Evolutionary conservation across 148 eudicot species (phyloP), one percentile per base, ranked within the genome.

Genomic region (Rhododendron henanense): DNA sequence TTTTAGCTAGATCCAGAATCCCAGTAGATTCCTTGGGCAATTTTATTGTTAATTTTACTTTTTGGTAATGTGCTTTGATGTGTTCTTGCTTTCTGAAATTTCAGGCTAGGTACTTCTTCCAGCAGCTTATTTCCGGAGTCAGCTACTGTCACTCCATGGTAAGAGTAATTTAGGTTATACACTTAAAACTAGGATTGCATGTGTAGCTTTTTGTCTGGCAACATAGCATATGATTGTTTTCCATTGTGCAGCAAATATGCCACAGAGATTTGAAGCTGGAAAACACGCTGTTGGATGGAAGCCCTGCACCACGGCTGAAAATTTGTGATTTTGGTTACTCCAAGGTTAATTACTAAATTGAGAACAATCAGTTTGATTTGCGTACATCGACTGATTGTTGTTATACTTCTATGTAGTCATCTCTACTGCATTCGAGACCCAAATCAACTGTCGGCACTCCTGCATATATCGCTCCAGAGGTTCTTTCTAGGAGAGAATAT

Each of bases 261-360:
- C 98, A 95, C 83, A 89, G 95, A 86, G 97, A 94, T 88, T 83
- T 94, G 90, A 94, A 94, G 89, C 84, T 94, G 87, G 97, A 94
- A 89, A 94, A 94, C 81, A 94, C 98, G 16, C 90, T 94, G 74
- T 83, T 94, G 87, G 96, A 94, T 90, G 98, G 98, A 84, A 94
- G 94, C 87, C 94, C 96, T 79, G 98, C 98, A 21, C 98, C 98
- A 5, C 92, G 94, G 44, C 88, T 94, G 85, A 94, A 94, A 88
- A 94, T 94, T 77, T 94, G 98, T 88, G 98, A 94, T 84, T 94
- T 94, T 88, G 98, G 98, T 31, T 94, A 94, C 90, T 94, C 98
- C 84, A 94, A 93, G 98, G 98, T 93, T 71, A n/a, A 6, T 39
- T 65, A 5, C 23, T 25, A 21, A 53, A 39, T 25, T 78, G 31